phyloP scores from a whole-genome alignment of 2,329 filamentous ascomycete genomes.

The Xylaria digitata region DNA sequence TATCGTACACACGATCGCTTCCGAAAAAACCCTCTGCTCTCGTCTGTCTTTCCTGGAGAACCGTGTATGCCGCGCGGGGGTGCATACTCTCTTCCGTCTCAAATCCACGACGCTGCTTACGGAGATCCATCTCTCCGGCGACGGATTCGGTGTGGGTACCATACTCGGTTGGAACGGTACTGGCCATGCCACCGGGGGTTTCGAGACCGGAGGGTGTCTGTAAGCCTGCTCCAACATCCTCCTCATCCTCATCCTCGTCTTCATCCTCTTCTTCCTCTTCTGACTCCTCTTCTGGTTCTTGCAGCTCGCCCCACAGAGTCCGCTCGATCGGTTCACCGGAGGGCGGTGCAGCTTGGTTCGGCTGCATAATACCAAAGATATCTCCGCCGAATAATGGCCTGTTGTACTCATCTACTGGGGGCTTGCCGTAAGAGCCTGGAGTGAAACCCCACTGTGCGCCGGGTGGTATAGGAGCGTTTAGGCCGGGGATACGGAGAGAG shows the following conservation, averaged over 20 bases:
- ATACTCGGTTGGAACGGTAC: slow-evolving; percentile 83
- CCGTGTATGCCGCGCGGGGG: slow-evolving; percentile 85
- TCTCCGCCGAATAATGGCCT: slow-evolving; percentile 92
- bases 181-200: slow-evolving; percentile 83
- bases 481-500: slow-evolving; percentile 90
- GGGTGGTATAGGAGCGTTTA: slow-evolving; percentile 91
- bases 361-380: slow-evolving; percentile 81
- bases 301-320: slow-evolving; percentile 90
- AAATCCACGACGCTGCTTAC: slow-evolving; percentile 85
- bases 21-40: slow-evolving; percentile 94
- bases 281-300: slow-evolving; percentile 69
- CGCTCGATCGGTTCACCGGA: slow-evolving; percentile 85
- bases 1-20: slow-evolving; percentile 91
- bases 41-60: slow-evolving; percentile 88
- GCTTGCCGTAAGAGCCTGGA: slow-evolving; percentile 95
- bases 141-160: slow-evolving; percentile 76
- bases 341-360: slow-evolving; percentile 53
- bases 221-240: slow-evolving; percentile 71
- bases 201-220: slow-evolving; percentile 82
- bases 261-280: slow-evolving; percentile 78
- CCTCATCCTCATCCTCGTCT: slow-evolving; percentile 72
- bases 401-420: slow-evolving; percentile 93
- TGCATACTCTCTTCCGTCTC: slow-evolving; percentile 85
- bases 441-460: slow-evolving; percentile 95
- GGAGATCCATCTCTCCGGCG: slow-evolving; percentile 87